Conservation (phyloP, 768 basidiomycete genomes). For the Imleria badia region DNA sequence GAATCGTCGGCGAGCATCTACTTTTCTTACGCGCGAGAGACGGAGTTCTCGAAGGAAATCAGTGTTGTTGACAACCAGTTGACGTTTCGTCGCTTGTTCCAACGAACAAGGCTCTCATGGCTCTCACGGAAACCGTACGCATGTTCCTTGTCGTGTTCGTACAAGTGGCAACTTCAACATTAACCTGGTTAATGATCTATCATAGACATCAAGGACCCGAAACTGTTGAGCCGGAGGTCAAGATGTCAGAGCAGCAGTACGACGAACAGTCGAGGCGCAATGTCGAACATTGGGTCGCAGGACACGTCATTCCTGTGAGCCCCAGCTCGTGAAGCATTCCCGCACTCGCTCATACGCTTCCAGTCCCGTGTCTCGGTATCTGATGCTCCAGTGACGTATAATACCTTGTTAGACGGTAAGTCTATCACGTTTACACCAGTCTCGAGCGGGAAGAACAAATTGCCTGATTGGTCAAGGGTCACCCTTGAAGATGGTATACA, state of each 20-base stretch:
- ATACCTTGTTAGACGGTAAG: conserved; percentile 60
- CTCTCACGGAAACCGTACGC: conserved; percentile 80
- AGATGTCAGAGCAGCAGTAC: conserved; percentile 67
- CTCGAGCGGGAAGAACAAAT: conserved; percentile 30
- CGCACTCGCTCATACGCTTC: neutral
- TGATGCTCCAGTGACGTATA: conserved; percentile 39
- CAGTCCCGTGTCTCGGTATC: conserved; percentile 49
- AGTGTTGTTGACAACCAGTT: conserved; percentile 25
- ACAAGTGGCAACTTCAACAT: neutral
- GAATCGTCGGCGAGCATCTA: conserved; percentile 75
- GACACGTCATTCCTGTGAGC: conserved; percentile 79
- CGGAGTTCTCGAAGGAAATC: conserved; percentile 57
- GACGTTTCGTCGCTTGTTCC: conserved; percentile 81
- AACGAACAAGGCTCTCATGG: conserved; percentile 87
- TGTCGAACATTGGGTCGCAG: conserved; percentile 77
- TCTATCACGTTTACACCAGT: conserved; percentile 53
- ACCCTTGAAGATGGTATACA: conserved; percentile 53
- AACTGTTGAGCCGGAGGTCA: conserved; percentile 40
- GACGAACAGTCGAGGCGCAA: conserved; percentile 60
- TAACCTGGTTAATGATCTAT: neutral
- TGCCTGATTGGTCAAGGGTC: conserved; percentile 58
- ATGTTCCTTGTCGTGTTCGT: neutral
- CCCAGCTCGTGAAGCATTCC: neutral
- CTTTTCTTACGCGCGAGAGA: conserved; percentile 77
- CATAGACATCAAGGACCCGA: conserved; percentile 60